Conservation (phyloP, 805 yeast species). For the Zygosaccharomyces pseudorouxii region DNA sequence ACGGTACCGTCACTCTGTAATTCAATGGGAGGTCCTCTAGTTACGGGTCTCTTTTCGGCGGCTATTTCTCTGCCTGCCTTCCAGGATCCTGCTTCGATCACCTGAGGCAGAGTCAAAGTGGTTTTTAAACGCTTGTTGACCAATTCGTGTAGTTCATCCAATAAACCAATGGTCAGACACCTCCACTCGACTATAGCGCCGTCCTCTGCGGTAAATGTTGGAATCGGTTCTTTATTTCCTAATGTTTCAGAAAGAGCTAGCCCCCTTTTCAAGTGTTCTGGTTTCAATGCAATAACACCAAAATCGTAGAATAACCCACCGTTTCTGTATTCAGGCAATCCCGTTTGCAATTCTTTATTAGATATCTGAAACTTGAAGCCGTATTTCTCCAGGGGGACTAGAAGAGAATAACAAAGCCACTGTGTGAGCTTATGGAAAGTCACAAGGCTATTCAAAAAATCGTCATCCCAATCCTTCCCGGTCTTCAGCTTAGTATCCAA, state of each 20-base stretch:
- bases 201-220: constrained; percentile 49
- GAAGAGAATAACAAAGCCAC: constrained; percentile 59
- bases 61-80: constrained; percentile 61
- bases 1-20: constrained; percentile 62
- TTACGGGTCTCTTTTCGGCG: constrained; percentile 42
- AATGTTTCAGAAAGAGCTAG: constrained; percentile 34
- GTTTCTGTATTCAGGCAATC: constrained; percentile 58
- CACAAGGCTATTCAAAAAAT: constrained; percentile 39
- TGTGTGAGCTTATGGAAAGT: constrained; percentile 65
- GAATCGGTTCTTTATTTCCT: constrained; percentile 35
- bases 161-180: constrained; percentile 52
- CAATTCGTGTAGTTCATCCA: constrained; percentile 49
- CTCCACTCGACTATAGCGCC: constrained; percentile 68
- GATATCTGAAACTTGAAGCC: constrained; percentile 40
- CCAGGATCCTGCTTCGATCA: constrained; percentile 69
- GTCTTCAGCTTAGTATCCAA: constrained; percentile 35
- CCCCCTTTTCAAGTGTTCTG: constrained; percentile 38
- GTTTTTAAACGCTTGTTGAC: constrained; percentile 45
- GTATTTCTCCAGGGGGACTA: constrained; percentile 46
- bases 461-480: constrained; percentile 22
- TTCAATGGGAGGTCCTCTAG: constrained; percentile 61
- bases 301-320: constrained; percentile 61
- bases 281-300: constrained; percentile 47
- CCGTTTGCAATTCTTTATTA: constrained; percentile 45
- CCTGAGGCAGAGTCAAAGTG: constrained; percentile 47